Evolutionary conservation across 1,139 yeast genomes (phyloP), one percentile per base, ranked within the genome.

Genomic region (Schizosaccharomyces versatilis): DNA sequence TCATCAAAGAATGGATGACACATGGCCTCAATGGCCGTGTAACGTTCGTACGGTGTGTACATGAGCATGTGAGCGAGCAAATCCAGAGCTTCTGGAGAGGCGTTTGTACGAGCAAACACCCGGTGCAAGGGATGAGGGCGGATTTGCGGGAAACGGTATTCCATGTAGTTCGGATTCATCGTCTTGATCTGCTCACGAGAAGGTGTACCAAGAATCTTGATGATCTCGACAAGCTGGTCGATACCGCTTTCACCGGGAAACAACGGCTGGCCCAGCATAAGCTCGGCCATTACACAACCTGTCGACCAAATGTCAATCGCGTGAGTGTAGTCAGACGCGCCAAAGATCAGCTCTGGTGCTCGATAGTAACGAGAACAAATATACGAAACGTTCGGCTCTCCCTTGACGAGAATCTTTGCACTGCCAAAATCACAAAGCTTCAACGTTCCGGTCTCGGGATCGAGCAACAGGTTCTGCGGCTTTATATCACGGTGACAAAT

Each of bases 181-280:
- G 88, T 78, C 65, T 81, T 77, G 62, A 90, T 90, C 68, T 90
- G 96, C 54, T 86, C 95, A 59, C 84, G 79, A 24, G 94, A 74
- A 14, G 98, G 98, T 1, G 98, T 90, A 10, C 98, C 98, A 65
- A 90, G 73, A 38, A 90, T 85, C 68, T 90, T 90, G 67, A 90
- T 90, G 63, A 90, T 90, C 68, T 90, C 98, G 36, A 90, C 98
- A 64, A 90, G 75, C 68, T 90, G 98, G 68, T 90, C 98, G 59
- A 90, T 88, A 53, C 98, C 97, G 57, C 90, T 81, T 67, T 90
- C 97, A 54, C 98, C 98, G 8, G 98, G 98, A 70, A 90, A 90
- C 60, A 90, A 73, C 6, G 98, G 98, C 67, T 86, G 96, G 8
- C 98, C 97, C 57, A 90, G 75, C 62, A 88, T 78, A 64, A 90